Evolutionary conservation across 2,329 filamentous ascomycete species (phyloP), one percentile per base, ranked within the genome.

Genomic region (Apiospora pterosperma): DNA sequence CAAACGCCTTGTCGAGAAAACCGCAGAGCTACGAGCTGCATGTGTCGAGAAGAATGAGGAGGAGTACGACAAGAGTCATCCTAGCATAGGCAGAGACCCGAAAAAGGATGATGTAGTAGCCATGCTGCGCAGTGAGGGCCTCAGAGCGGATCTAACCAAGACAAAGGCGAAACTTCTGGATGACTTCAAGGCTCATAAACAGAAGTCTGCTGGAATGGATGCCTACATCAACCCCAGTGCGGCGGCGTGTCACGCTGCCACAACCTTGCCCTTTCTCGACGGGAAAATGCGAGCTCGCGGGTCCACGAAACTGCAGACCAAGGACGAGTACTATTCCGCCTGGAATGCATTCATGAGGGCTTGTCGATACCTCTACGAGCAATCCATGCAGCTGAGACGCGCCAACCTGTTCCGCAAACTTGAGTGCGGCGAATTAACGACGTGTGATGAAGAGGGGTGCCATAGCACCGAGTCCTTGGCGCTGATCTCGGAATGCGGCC

Each of bases 401-500:
- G 62, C 64, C 16, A 23, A 10, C 11, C 21, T 36, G 36, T 63
- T 68, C 12, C 12, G 5, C 28, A 12, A 34, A 1, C n/a, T 14
- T 68, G 63, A 36, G 23, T 71, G 14, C 42, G 62, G 16, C 34
- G 59, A 12, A 3, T 1, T 0, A 21, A 36, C 2, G n/a, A 21
- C 4, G 1, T 48, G 2, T 34, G 52, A 16, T n/a, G 36, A 36
- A n/a, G 70, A 70, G 34, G 62, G 41, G 8, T 73, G 72, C 42
- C 63, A 41, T 4, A 14, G 14, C 4, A 60, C 52, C 19, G 14
- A 63, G 0, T 61, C 65, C 2, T 59, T 72, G 5, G 64, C 62
- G 4, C 61, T 75, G 12, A 66, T 75, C 28, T 64, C 66, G 14
- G 66, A 70, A n/a, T 76, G 74, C 62, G 74, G 74, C 7, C 74